These are phyloP conservation scores for Staphylotrichum tortipilum DNA, from an alignment of 495 filamentous ascomycete genomes.

Conservation along the genomic window DNA sequence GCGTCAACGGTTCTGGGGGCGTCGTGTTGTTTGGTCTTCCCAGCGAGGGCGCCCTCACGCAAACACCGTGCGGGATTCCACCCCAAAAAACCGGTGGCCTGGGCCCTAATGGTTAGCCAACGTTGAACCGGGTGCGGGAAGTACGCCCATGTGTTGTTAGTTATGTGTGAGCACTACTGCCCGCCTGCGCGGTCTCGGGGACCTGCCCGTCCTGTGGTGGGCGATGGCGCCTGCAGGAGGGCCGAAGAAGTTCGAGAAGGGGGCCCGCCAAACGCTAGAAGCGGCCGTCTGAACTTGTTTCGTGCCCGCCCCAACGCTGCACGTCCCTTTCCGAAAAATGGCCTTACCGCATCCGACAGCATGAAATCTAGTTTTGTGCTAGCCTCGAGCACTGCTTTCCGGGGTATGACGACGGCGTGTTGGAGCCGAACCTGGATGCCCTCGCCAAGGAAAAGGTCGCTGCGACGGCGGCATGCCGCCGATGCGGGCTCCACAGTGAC, in stretches of 20 bases:
- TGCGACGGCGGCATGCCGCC: too few relatives aligned
- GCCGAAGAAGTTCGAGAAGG: not conserved
- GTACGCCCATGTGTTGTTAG: too few relatives aligned
- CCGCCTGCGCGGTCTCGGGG: too few relatives aligned
- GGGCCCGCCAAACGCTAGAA: not conserved
- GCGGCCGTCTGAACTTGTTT: not conserved
- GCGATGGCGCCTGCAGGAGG: not conserved
- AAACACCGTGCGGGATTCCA: not conserved
- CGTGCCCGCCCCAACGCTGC: slow-evolving; percentile 1
- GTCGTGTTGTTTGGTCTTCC: not conserved
- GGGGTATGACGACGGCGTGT: not conserved
- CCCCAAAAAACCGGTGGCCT: not conserved
- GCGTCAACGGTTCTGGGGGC: too few relatives aligned
- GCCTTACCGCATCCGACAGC: slow-evolving; percentile 4
- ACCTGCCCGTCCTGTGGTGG: too few relatives aligned
- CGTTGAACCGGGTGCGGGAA: too few relatives aligned
- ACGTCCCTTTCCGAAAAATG: slow-evolving; percentile 6
- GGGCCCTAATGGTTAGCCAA: too few relatives aligned
- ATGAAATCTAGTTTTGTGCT: not conserved
- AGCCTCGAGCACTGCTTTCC: not conserved
- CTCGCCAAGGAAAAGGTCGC: slow-evolving; percentile 1
- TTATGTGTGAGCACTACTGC: too few relatives aligned
- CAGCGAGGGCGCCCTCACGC: too few relatives aligned
- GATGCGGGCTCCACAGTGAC: too few relatives aligned
- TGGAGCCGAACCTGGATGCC: not conserved